Base-by-base conservation (phyloP, 2,329 filamentous ascomycete species). In the Hansfordia pulvinata region DNA sequence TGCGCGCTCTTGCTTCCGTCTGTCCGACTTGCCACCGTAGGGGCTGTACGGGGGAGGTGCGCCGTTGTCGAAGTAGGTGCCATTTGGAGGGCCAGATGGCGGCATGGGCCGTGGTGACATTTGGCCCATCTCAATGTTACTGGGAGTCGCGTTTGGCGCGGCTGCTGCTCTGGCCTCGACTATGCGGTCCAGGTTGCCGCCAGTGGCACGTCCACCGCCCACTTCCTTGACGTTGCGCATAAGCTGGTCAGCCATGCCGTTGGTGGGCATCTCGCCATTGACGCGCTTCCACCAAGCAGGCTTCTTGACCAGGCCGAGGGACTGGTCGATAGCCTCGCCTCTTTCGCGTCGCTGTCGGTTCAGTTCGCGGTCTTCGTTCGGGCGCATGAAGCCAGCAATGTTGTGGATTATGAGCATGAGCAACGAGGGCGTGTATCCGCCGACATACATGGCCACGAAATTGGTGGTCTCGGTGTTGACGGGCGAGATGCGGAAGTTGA, bases 281-380 rank as follows among this genome's bases (percentile, higher is more conserved):
- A 62, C 43, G 21, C 67, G 60, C 11, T 54, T 57, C 76, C 76
- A 82, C 76, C 76, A 82, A 5, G 61, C 60, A 0, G 76, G 76
- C 43, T 72, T 75, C 27, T 59, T 54, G 8, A 62, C 54, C 27
- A 76, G 50, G 27, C 74, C 73, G 8, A 82, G 60, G 28, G 76
- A 70, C 5, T 56, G 58, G 42, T 82, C 71, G 11, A 64, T 49
- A 14, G 56, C 49, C 4, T 56, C 53, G 6, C 69, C 72, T 7
- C 75, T 65, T 18, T 58, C 48, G 4, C 66, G 62, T 26, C 78
- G 64, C 47, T 79, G 73, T 17, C 62, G 56, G 18, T 78, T 65
- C n/a, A 84, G 60, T 27, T 73, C 60, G 30, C 60, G 61, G 42
- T 85, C 79, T 48, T 85, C 78, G 37, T 85, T 85, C 12, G 69